A percentile compares a stretch with the other conserved stretches of the same genome.
phyloP scores from a whole-genome alignment of 306 rosid genomes.

The Vigna hirtella region DNA sequence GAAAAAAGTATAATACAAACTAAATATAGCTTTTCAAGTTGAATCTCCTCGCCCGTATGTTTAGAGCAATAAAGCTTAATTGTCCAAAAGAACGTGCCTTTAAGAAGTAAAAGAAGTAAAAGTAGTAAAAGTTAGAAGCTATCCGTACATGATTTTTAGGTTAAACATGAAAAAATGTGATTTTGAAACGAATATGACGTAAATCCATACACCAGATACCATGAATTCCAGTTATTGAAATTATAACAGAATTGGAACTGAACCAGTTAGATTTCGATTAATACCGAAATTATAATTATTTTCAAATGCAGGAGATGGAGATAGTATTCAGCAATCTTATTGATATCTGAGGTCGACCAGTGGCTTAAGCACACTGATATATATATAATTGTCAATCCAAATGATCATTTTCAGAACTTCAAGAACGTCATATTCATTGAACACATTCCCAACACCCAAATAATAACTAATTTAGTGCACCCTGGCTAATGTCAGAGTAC shows the following conservation, averaged over 20 bases:
- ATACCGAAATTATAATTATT: not conserved
- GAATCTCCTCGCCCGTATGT: not conserved
- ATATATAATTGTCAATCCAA: conserved; percentile 17
- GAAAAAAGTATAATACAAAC: not conserved
- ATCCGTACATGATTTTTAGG: not conserved
- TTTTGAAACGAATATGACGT: not conserved
- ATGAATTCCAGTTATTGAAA: not conserved
- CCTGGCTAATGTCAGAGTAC: conserved; percentile 17
- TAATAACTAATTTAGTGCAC: not conserved
- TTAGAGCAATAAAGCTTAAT: not conserved
- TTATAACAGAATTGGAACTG: no score
- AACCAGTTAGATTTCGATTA: not conserved
- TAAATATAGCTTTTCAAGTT: not conserved
- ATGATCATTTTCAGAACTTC: conserved; percentile 12
- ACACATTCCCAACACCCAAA: not conserved
- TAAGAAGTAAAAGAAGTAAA: not conserved
- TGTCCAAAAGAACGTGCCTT: not conserved
- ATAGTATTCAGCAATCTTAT: no score
- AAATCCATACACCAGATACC: not conserved
- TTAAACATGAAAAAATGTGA: not conserved
- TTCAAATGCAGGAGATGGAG: not conserved
- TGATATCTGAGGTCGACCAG: not conserved
- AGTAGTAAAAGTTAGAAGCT: not conserved
- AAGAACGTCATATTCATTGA: conserved; percentile 29
- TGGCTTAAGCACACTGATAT: not conserved